Conservation (phyloP, 2,329 filamentous ascomycete species). For the Calycina herbarum region DNA sequence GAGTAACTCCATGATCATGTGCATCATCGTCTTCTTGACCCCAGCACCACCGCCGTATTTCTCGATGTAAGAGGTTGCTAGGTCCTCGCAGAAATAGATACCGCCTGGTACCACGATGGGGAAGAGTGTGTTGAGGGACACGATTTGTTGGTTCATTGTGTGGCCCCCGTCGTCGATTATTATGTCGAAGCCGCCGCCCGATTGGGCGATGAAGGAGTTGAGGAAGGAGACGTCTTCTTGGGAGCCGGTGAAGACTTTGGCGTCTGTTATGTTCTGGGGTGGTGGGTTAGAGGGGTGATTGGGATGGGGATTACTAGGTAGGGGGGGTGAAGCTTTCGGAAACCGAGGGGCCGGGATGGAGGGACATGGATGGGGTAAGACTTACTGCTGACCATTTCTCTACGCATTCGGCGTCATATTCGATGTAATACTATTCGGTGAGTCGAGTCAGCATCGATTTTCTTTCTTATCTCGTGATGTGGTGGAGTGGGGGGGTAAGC, state of each 20-base stretch:
- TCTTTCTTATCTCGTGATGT: background rate
- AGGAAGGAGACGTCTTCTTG: slow-evolving; percentile 35
- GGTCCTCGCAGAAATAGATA: background rate
- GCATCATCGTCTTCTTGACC: background rate
- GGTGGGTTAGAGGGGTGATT: background rate
- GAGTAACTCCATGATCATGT: background rate
- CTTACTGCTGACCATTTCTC: slow-evolving; percentile 9
- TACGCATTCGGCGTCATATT: slow-evolving; percentile 10
- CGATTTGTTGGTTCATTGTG: slow-evolving; percentile 42
- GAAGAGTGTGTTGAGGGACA: slow-evolving; percentile 32
- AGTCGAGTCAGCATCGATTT: background rate
- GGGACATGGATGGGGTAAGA: background rate
- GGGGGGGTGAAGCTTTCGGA: no score
- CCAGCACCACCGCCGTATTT: background rate
- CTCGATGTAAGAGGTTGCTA: background rate
- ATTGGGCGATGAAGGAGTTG: slow-evolving; percentile 37
- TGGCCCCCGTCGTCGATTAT: slow-evolving; percentile 45
- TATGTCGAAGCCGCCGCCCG: slow-evolving; percentile 42
- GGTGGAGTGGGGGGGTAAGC: no score
- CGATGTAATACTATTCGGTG: slow-evolving; percentile 8
- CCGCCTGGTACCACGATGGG: background rate
- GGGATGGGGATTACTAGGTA: no score
- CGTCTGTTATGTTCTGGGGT: slow-evolving; percentile 2
- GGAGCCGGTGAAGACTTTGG: slow-evolving; percentile 9
- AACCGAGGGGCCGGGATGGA: no score